Base-by-base conservation (phyloP, 495 filamentous ascomycete genomes). In the Neurospora sp. region DNA sequence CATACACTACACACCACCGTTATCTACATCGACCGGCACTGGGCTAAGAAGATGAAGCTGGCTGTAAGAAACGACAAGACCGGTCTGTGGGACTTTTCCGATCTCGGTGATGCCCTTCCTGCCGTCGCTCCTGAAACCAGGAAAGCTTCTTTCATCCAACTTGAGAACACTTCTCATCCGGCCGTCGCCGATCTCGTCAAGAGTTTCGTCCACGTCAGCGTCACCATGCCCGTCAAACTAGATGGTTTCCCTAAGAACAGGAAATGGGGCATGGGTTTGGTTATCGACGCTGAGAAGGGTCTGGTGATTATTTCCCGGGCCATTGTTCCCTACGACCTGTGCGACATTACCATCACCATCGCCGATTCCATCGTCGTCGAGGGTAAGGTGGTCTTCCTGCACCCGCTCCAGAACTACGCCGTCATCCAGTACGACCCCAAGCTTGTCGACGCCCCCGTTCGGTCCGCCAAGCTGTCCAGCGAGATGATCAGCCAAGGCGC, bases 381-480 rank as follows among this genome's bases (percentile, higher is more conserved):
- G 73, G 96, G 92, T 74, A 97, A 96, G 81, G 92, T 99, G 18
- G 86, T 97, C 27, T 99, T 99, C 86, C 87, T 99, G 84, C 96
- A 99, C 81, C 96, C 96, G n/a, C 85, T 98, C 39, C 96, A 98
- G 79, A 99, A 99, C 81, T 99, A 98, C 83, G 91, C 91, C 75
- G 91, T 99, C 77, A 88, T 99, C 72, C 92, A 96, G 82, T 99
- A 98, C 79, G 96, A 99, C 81, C 92, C 96, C 3, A 90, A 87
- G 41, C 89, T 99, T 2, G 96, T 98, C 62, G 88, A 96, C 76
- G 96, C 96, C 8, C 95, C 96, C 6, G 93, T 99, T 27, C 86
- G 96, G 82, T 95, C 91, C 76, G 95, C 96, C 31, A 92, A 87
- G 78, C 88, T 99, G 70, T 92, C 94, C 78, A 88, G 85, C 18